These are phyloP conservation scores for Gautieria morchelliformis DNA, from an alignment of 768 basidiomycete species.

Conservation along the genomic window DNA sequence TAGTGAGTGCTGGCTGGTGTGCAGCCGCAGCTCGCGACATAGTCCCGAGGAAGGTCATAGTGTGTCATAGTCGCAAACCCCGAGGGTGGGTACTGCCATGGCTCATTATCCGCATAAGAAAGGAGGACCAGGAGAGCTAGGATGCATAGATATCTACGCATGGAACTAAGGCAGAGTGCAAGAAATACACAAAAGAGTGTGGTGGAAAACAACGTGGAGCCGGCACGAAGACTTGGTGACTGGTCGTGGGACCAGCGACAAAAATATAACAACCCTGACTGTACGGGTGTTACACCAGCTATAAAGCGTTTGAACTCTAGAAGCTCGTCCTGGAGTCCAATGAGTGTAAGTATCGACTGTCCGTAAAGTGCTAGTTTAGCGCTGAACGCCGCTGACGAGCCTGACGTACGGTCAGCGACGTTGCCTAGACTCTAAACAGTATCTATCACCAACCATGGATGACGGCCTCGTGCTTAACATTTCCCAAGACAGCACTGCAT, in stretches of 20 bases:
- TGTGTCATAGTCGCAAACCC: constrained; percentile 72
- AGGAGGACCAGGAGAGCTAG: background rate
- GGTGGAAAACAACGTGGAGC: background rate
- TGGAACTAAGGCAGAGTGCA: background rate
- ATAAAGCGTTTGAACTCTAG: background rate
- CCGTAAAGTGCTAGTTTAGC: too few species aligned
- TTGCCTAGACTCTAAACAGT: too few species aligned
- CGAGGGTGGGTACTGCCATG: constrained; percentile 1
- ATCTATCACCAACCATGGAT: background rate
- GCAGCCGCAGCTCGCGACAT: constrained; percentile 65
- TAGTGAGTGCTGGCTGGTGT: constrained; percentile 49
- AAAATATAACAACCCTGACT: background rate
- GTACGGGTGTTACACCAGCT: background rate
- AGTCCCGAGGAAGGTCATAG: constrained; percentile 39
- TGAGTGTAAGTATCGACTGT: too few species aligned
- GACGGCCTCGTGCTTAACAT: constrained; percentile 20
- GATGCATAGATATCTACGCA: background rate
- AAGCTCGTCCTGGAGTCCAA: background rate
- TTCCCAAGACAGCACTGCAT: constrained; percentile 10
- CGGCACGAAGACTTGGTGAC: background rate
- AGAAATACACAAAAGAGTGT: background rate
- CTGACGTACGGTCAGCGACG: background rate
- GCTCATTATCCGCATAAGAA: background rate
- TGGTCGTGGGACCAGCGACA: background rate
- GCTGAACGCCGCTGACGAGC: too few species aligned